These are phyloP conservation scores for Oryza punctata DNA, from an alignment of 176 grass and related monocot genomes.

Conservation along the genomic window DNA sequence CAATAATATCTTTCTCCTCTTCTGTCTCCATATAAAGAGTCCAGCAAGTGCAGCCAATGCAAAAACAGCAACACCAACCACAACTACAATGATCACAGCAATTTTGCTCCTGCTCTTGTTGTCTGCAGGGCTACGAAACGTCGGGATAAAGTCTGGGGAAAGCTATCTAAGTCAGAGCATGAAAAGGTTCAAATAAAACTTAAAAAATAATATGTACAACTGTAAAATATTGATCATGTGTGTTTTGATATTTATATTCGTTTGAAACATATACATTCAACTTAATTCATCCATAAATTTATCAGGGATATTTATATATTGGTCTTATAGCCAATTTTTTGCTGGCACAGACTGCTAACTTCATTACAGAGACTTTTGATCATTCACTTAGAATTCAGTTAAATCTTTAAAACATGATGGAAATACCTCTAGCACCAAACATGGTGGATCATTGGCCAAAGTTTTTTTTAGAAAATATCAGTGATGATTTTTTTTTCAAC, in stretches of 20 bases:
- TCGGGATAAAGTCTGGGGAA: conserved; percentile 70
- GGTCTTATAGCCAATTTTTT: too few relatives aligned
- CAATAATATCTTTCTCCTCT: conserved; percentile 51
- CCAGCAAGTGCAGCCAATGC: conserved; percentile 41
- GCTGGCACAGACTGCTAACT: background rate
- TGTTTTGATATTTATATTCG: conserved; percentile 5
- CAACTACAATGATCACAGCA: conserved; percentile 52
- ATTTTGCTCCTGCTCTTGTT: conserved; percentile 41
- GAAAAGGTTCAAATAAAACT: conserved; percentile 10
- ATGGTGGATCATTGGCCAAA: background rate
- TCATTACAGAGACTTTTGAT: too few relatives aligned
- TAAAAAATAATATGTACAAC: background rate
- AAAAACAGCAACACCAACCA: conserved; percentile 51
- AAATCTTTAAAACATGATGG: conserved; percentile 11
- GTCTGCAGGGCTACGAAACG: conserved; percentile 42
- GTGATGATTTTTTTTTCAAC: background rate
- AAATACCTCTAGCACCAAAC: background rate
- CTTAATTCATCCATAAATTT: background rate
- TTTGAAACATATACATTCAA: background rate
- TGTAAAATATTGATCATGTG: background rate
- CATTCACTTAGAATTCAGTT: background rate
- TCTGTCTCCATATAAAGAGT: conserved; percentile 57
- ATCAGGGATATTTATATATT: background rate
- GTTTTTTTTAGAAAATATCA: background rate
- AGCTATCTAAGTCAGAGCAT: conserved; percentile 28